Base-by-base conservation (phyloP, 495 filamentous ascomycete genomes). In the Tuber microsphaerosporum region DNA sequence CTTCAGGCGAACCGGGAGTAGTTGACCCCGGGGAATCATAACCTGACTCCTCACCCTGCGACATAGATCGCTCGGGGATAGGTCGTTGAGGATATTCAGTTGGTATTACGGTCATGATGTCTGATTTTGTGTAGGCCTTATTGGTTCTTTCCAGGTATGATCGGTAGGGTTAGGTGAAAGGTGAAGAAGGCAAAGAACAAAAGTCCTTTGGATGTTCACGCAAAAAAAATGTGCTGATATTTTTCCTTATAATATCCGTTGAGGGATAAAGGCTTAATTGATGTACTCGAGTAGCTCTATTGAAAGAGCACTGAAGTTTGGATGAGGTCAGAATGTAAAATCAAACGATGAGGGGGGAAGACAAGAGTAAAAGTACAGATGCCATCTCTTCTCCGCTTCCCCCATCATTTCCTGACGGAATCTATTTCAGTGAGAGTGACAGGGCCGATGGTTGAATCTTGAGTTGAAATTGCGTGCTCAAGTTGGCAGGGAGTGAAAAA, bases 31-130 rank as follows among this genome's bases (percentile, higher is more conserved):
- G 86, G 80, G 89, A 93, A 72, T 89, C 92, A 86, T 97, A 98
- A 73, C 96, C 95, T 68, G 95, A 98, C 84, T 98, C 95, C 73
- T 87, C 86, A 56, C 85, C 87, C 31, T 82, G 73, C n/a, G 81
- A 82, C n/a, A 82, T 46, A n/a, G 81, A 80, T 68, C 75, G 75
- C 72, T 81, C 74, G 12, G 80, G 74, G 14, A 65, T 65, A 26
- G 56, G 16, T 26, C 74, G 71, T 41, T 75, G 71, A 73, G 70
- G 46, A 73, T 79, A 79, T 51, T 79, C 76, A 71, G 70, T 34
- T n/a, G 77, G 76, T 69, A 76, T 79, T 48, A 79, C 75, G 41
- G 77, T 81, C 73, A 76, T 82, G 45, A 73, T 81, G 74, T 51
- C 41, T 69, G 72, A 48, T 71, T 80, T 79, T 74, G 74, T 76